Base-by-base conservation (phyloP, 225 moss, liverwort and hornwort species). In the Anthoceros angustus region DNA sequence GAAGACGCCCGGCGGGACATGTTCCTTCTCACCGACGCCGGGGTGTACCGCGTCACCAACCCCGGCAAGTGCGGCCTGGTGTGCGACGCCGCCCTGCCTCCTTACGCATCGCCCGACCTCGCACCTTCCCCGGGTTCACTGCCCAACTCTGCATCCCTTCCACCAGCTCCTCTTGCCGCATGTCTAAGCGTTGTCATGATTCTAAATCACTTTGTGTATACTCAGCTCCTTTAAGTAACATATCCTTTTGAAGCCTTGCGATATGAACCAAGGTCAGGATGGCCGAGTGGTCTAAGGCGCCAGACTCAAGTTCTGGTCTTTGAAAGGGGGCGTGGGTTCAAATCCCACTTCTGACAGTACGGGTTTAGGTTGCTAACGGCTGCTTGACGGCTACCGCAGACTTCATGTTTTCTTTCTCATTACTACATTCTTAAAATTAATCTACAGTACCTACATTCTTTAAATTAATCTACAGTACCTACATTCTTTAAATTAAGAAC, bases 231-330 rank as follows among this genome's bases (percentile, higher is more conserved):
- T n/a, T n/a, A n/a, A n/a, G n/a, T n/a, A n/a, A n/a, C n/a, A n/a
- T n/a, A n/a, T 50, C 49, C 8, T 50, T 50, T 50, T 16, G 7
- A 50, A 16, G 49, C 14, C 14, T 45, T 45, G 14, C 9, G 14
- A 45, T 45, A 14, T 9, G 9, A 8, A 45, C 9, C 43, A 45
- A 8, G 43, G 79, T 79, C 79, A 79, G 79, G 62, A 78, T 78
- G 79, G 79, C 79, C 79, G 79, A 79, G 79, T 79, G 79, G 79
- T 79, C 79, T 79, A 79, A 79, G 76, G 79, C 79, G 79, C 79
- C 79, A 75, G 79, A 79, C 79, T 79, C 79, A 79, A 79, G 79
- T 79, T 79, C 75, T 72, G 76, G 79, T 79, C 79, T 75, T 75
- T 72, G 73, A 68, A 76, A 50, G 49, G 75, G 70, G 79, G 79